phyloP scores from a whole-genome alignment of 2,329 filamentous ascomycete species.

The Lachnum nothofagi region DNA sequence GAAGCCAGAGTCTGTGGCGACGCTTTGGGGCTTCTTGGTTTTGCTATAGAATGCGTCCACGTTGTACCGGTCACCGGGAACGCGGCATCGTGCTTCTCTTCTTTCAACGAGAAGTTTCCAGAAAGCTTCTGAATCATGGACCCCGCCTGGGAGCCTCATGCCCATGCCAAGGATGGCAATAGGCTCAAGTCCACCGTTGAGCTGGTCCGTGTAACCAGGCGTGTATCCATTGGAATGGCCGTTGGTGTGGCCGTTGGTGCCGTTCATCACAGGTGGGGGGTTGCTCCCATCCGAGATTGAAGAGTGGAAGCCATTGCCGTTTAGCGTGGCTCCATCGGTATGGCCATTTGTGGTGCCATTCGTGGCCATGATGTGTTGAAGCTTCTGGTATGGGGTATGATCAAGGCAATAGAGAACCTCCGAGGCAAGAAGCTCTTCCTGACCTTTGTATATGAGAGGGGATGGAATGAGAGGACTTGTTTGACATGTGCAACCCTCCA shows the following conservation, averaged over 20 bases:
- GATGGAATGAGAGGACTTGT: background rate
- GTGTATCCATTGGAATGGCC: background rate
- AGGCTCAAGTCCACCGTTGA: slow-evolving; percentile 6
- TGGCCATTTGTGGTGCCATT: background rate
- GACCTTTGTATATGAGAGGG: background rate
- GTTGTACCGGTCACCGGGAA: slow-evolving; percentile 10
- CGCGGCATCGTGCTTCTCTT: slow-evolving; percentile 1
- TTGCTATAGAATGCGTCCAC: slow-evolving; percentile 11
- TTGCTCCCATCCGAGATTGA: background rate
- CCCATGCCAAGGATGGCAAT: slow-evolving; percentile 19
- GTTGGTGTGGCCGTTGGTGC: background rate
- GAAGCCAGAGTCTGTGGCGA: slow-evolving; percentile 10
- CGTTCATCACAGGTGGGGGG: background rate
- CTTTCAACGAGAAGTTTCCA: slow-evolving; percentile 11
- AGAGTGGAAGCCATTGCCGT: background rate
- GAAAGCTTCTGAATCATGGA: slow-evolving; percentile 2
- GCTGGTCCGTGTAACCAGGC: background rate
- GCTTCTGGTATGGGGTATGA: background rate
- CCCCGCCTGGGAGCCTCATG: slow-evolving; percentile 31
- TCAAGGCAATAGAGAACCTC: background rate
- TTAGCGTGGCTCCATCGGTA: background rate
- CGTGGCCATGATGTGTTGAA: background rate
- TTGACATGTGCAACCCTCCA: background rate
- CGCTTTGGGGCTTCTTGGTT: slow-evolving; percentile 1
- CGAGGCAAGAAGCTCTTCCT: background rate